These are phyloP conservation scores for Fomitopsis pulvina DNA, from an alignment of 768 basidiomycete species.

Conservation along the genomic window DNA sequence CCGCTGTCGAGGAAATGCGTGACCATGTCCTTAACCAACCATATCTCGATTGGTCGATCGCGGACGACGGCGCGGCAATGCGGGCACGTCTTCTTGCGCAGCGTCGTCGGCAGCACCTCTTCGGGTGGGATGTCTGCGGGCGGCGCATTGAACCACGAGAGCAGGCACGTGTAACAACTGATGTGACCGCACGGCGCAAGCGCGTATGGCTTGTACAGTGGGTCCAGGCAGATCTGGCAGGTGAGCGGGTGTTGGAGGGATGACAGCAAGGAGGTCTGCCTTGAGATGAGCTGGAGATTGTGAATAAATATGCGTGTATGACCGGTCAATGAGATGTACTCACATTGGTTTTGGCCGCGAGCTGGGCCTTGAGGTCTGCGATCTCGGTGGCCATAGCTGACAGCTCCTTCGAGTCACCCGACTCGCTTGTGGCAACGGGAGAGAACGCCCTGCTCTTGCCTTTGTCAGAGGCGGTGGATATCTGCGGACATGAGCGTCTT, in stretches of 20 bases:
- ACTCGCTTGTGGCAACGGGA: not conserved
- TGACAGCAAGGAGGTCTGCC: constrained; percentile 46
- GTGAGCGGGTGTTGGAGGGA: constrained; percentile 58
- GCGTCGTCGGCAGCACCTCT: constrained; percentile 20
- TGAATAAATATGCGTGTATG: not conserved
- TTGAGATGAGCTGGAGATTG: constrained; percentile 23
- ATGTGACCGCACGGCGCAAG: constrained; percentile 73
- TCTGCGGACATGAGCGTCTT: too few species aligned
- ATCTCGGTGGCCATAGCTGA: not conserved
- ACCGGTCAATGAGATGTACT: not conserved
- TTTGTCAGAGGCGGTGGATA: constrained; percentile 6
- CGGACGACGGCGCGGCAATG: constrained; percentile 38
- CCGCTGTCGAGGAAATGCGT: constrained; percentile 45
- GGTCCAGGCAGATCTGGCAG: constrained; percentile 75
- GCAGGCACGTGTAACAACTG: constrained; percentile 63
- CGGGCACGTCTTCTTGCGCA: constrained; percentile 36
- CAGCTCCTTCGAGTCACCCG: not conserved
- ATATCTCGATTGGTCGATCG: constrained; percentile 41
- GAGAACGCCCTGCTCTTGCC: constrained; percentile 11
- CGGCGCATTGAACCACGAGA: constrained; percentile 64
- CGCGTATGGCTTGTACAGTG: constrained; percentile 67
- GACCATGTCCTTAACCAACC: constrained; percentile 42
- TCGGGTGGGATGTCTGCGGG: constrained; percentile 11
- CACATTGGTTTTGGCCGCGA: constrained; percentile 8
- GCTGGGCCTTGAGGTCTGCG: constrained; percentile 5